phyloP scores from a whole-genome alignment of 2,329 filamentous ascomycete genomes.

The Allantophomopsis cytisporea region DNA sequence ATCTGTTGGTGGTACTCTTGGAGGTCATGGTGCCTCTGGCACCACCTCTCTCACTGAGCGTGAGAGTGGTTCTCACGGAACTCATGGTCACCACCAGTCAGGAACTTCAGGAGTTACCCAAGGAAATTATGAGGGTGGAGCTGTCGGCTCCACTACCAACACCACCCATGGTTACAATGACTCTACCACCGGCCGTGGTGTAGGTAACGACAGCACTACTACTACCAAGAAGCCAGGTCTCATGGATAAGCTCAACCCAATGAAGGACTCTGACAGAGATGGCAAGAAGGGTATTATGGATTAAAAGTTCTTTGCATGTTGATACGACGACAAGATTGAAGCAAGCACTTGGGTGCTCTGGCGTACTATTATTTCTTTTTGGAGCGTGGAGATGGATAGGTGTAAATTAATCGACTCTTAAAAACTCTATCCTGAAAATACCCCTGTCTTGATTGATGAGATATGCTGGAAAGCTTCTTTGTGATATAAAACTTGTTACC shows the following conservation, averaged over 20 bases:
- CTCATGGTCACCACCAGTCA: background rate
- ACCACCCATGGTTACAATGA: slow-evolving; percentile 1
- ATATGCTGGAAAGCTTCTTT: too few relatives aligned
- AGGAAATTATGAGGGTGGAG: too few relatives aligned
- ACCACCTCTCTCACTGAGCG: slow-evolving; percentile 14
- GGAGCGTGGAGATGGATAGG: too few relatives aligned
- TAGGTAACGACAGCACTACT: background rate
- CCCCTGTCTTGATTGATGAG: too few relatives aligned
- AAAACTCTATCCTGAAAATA: too few relatives aligned
- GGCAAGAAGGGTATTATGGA: slow-evolving; percentile 40
- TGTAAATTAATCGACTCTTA: too few relatives aligned
- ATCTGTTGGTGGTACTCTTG: slow-evolving; percentile 21
- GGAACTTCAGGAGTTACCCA: slow-evolving; percentile 1
- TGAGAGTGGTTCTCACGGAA: slow-evolving; percentile 3
- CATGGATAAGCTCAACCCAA: slow-evolving; percentile 39
- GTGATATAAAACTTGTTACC: too few relatives aligned
- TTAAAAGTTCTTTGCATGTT: slow-evolving; percentile 14
- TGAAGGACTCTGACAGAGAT: slow-evolving; percentile 35
- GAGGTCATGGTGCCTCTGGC: slow-evolving; percentile 12
- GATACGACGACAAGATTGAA: too few relatives aligned
- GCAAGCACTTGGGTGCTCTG: too few relatives aligned
- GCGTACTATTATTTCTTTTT: too few relatives aligned
- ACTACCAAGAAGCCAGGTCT: slow-evolving; percentile 28
- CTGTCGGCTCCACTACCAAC: background rate
- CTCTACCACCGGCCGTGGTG: background rate